Base-by-base conservation (phyloP, 1,284 basidiomycete species). In the Ceratobasidium sp. region DNA sequence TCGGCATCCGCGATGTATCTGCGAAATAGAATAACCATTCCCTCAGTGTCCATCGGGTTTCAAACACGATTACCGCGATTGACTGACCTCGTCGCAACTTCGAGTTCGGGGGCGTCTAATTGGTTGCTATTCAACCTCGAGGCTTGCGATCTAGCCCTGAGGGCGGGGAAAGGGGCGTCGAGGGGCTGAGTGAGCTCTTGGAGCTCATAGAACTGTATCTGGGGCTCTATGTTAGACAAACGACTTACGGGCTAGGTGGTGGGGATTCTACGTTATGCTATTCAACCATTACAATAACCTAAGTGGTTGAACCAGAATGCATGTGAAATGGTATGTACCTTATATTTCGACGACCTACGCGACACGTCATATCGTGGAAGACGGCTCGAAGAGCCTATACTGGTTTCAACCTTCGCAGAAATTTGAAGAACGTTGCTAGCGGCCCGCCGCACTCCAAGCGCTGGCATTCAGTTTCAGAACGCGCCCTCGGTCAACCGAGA, bases 1-100 rank as follows among this genome's bases (percentile, higher is more conserved):
- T 35, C 44, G 62, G 16, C 23, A 35, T 44, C 23, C n/a, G 18
- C 47, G 43, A 26, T 6, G 30, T 58, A 3, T 7, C 16, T 23
- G 44, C 44, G 62, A 49, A 14, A 21, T n/a, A 38, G 9, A 61
- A 38, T 23, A 46, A 61, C 18, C 43, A 46, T 21, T 21, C 2
- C 18, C 50, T 47, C 62, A 50, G 46, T 47, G 32, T 46, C 46
- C 23, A 46, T 26, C 58, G 41, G 23, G 21, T 43, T 57, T 61
- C 58, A 46, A 44, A 21, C 38, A 16, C 43, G 43, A 44, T 9
- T 44, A n/a, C 6, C 7, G 23, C 58, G 41, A 28, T n/a, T 30
- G 38, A 46, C 63, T 54, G 50, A 67, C 63, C 63, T 67, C 14
- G 63, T 43, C 55, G 63, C 63, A 16, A 35, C 26, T 30, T 32